Evolutionary conservation across 768 basidiomycete species (phyloP).

Genomic region (Calocybe gangraenosa): DNA sequence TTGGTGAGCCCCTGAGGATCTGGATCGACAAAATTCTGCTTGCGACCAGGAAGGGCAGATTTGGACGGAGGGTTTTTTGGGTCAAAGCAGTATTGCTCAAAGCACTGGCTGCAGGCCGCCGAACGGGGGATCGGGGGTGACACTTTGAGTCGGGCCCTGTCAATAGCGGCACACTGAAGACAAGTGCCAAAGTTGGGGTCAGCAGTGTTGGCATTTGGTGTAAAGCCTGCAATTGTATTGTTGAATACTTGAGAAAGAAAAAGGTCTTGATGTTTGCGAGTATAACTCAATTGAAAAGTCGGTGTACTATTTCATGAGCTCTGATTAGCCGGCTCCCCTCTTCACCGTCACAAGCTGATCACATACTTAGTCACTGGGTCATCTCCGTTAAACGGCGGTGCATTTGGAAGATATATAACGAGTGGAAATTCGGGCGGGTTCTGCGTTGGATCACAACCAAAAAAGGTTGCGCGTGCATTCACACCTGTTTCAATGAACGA

Average conservation of each 20-base stretch:
- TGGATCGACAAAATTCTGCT: constrained; percentile 47
- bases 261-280: constrained; percentile 43
- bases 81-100: constrained; percentile 52
- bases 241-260: constrained; percentile 60
- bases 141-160: constrained; percentile 43
- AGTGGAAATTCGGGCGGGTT: constrained; percentile 56
- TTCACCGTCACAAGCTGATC: background rate
- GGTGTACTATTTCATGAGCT: constrained; percentile 34
- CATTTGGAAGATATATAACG: constrained; percentile 72
- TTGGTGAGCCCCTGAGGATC: constrained; percentile 46
- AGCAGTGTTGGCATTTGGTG: constrained; percentile 50
- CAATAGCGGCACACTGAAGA: constrained; percentile 60
- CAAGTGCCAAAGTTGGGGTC: constrained; percentile 66
- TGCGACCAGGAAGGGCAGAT: constrained; percentile 39
- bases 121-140: constrained; percentile 34
- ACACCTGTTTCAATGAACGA: constrained; percentile 58
- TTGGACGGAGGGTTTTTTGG: constrained; percentile 39
- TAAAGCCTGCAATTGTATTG: constrained; percentile 57
- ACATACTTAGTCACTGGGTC: constrained; percentile 63
- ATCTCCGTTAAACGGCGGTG: constrained; percentile 62
- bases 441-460: constrained; percentile 62
- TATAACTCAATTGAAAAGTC: constrained; percentile 62
- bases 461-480: constrained; percentile 70
- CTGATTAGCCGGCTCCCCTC: background rate
- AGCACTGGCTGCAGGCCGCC: constrained; percentile 39